Percentiles rank a stretch among this genome's conserved stretches.
phyloP scores from a whole-genome alignment of 2,329 filamentous ascomycete genomes.

The Lanzia echinophila region DNA sequence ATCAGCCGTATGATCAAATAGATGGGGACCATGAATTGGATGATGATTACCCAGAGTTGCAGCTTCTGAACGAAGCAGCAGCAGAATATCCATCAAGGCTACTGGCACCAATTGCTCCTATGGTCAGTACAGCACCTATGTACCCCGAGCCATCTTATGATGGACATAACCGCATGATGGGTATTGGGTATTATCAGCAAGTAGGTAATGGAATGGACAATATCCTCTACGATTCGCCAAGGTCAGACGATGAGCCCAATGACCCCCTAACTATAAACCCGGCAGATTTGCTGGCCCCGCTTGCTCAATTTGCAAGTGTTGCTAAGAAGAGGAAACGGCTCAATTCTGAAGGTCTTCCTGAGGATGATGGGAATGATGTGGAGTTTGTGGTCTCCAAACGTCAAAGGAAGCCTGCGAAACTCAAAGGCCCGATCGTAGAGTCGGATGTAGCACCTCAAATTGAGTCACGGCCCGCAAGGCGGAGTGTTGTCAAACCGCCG shows the following conservation, averaged over 20 bases:
- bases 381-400: constrained; percentile 25
- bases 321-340: constrained; percentile 20
- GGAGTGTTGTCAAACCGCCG: constrained; percentile 16
- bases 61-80: constrained; percentile 1
- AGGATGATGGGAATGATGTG: constrained; percentile 19
- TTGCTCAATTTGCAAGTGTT: constrained; percentile 9
- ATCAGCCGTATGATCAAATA: constrained; percentile 1
- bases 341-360: constrained; percentile 11
- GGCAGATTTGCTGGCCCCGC: constrained; percentile 21
- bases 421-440: background rate
- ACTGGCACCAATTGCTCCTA: constrained; percentile 18
- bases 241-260: constrained; percentile 12
- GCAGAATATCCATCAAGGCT: constrained; percentile 21
- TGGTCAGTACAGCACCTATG: constrained; percentile 12
- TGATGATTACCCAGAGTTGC: constrained; percentile 4
- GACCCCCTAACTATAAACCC: constrained; percentile 17
- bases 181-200: constrained; percentile 27
- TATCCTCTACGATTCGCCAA: constrained; percentile 28
- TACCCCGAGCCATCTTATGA: constrained; percentile 22
- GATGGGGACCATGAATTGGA: constrained; percentile 20
- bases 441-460: constrained; percentile 5
- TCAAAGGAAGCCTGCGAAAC: constrained; percentile 20
- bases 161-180: constrained; percentile 25
- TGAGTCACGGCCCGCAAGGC: constrained; percentile 17
- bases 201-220: constrained; percentile 24